A percentile compares a stretch with the other conserved stretches of the same genome.
Evolutionary conservation across 2,329 filamentous ascomycete species (phyloP).

Genomic region (Fusarium lyarnte): DNA sequence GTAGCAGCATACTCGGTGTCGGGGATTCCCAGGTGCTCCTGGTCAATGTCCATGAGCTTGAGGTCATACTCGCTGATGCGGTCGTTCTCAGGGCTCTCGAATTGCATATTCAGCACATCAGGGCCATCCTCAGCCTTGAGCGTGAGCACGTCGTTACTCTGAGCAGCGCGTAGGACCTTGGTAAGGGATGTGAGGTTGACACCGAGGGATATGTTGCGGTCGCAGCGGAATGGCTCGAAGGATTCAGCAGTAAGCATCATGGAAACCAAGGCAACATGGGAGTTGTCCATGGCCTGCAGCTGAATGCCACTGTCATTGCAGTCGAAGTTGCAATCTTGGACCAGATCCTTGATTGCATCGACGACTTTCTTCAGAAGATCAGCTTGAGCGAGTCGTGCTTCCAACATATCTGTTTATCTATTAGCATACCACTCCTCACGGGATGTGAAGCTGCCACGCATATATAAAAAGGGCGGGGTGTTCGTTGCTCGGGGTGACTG

Average conservation of each 20-base stretch:
- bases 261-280: slow-evolving; percentile 96
- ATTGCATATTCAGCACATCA: slow-evolving; percentile 93
- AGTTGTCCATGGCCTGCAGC: slow-evolving; percentile 99
- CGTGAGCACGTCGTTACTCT: slow-evolving; percentile 93
- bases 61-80: slow-evolving; percentile 98
- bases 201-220: slow-evolving; percentile 97
- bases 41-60: slow-evolving; percentile 99
- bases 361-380: slow-evolving; percentile 97
- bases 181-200: slow-evolving; percentile 97
- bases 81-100: slow-evolving; percentile 90
- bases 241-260: slow-evolving; percentile 98
- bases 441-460: slow-evolving; percentile 24
- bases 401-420: slow-evolving; percentile 74
- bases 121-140: slow-evolving; percentile 98
- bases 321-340: slow-evolving; percentile 99
- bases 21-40: slow-evolving; percentile 98
- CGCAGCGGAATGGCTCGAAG: slow-evolving; percentile 96
- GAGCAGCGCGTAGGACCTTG: slow-evolving; percentile 94
- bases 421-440: slow-evolving; percentile 21
- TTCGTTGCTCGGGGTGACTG: slow-evolving; percentile 26
- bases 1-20: slow-evolving; percentile 98
- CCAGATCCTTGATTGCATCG: slow-evolving; percentile 98
- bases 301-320: slow-evolving; percentile 99
- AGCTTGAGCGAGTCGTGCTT: slow-evolving; percentile 96
- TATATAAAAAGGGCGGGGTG: slow-evolving; percentile 26